phyloP scores from a whole-genome alignment of 768 basidiomycete genomes.

The Psilocybe subaeruginosa region DNA sequence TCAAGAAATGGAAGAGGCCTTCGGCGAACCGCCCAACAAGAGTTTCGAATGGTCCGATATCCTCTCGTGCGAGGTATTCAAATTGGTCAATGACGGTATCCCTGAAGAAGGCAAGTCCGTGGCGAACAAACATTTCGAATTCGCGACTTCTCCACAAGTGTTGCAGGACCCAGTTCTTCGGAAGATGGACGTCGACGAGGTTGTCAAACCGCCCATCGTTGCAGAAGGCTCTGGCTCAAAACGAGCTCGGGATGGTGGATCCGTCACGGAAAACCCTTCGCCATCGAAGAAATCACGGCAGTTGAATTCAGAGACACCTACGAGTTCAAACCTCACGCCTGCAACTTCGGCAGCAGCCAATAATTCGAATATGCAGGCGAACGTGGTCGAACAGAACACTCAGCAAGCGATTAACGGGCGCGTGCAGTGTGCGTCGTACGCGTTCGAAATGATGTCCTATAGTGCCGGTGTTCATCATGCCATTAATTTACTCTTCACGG shows the following conservation, averaged over 20 bases:
- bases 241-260: not conserved
- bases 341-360: not conserved
- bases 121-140: not conserved
- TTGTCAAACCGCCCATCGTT: not conserved
- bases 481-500: conserved; percentile 16
- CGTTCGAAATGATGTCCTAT: conserved; percentile 15
- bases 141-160: not conserved
- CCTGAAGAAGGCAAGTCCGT: not conserved
- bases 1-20: not conserved
- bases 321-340: not conserved
- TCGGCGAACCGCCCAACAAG: not conserved
- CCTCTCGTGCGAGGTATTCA: not conserved
- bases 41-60: not conserved
- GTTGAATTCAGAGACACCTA: not conserved
- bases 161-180: not conserved
- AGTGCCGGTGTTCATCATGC: conserved; percentile 9
- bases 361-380: not conserved
- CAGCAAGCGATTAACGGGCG: not conserved
- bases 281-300: not conserved
- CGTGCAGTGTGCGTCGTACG: conserved; percentile 12
- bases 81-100: not conserved
- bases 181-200: not conserved
- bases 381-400: not conserved
- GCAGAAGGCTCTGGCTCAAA: not conserved
- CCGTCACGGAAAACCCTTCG: not conserved